phyloP scores from a whole-genome alignment of 192 early-diverging fungal species.

The Borealophlyctis nickersoniae region DNA sequence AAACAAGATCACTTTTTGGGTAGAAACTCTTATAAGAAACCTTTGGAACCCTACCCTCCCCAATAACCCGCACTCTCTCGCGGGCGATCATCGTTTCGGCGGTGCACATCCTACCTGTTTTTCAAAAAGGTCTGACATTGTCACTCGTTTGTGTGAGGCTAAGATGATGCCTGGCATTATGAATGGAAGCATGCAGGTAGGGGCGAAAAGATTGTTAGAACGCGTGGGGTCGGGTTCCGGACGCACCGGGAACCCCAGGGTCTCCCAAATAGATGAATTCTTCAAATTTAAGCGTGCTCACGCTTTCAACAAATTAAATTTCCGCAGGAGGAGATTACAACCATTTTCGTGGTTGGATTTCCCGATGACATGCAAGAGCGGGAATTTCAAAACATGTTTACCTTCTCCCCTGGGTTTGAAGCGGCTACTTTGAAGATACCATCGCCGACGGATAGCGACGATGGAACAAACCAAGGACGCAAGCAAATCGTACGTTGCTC shows the following conservation, averaged over 20 bases:
- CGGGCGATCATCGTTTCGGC: too few relatives aligned
- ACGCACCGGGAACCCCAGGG: too few relatives aligned
- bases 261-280: not conserved
- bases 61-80: too few relatives aligned
- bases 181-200: slow-evolving; percentile 1
- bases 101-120: too few relatives aligned
- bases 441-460: slow-evolving; percentile 23
- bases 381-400: slow-evolving; percentile 99
- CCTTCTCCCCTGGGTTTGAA: slow-evolving; percentile 95
- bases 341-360: slow-evolving; percentile 99
- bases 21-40: too few relatives aligned
- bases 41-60: too few relatives aligned
- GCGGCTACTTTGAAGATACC: slow-evolving; percentile 90
- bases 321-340: slow-evolving; percentile 85
- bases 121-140: too few relatives aligned
- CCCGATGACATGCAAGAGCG: slow-evolving; percentile 98
- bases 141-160: not conserved
- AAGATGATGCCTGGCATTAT: not conserved
- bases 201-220: too few relatives aligned
- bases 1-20: too few relatives aligned
- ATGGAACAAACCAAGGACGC: slow-evolving; percentile 8
- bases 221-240: too few relatives aligned
- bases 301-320: not conserved
- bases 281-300: not conserved
- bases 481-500: slow-evolving; percentile 26